These are phyloP conservation scores for Ilyonectria robusta DNA, from an alignment of 2,329 filamentous ascomycete genomes.

Conservation along the genomic window DNA sequence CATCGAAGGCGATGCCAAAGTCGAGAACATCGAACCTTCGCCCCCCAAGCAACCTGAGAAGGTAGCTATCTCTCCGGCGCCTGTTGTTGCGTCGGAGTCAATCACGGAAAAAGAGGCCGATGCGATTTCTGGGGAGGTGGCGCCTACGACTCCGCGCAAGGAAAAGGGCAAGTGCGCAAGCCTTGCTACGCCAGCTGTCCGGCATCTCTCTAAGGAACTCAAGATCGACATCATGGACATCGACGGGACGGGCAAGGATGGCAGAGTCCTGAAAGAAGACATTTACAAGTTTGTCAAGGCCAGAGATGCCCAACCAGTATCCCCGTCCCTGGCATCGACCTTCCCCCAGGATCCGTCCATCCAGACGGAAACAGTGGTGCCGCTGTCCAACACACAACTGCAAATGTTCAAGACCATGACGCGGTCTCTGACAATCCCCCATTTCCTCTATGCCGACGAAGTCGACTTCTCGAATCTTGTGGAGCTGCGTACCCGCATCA, in stretches of 20 bases:
- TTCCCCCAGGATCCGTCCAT: conserved; percentile 51
- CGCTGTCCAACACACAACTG: conserved; percentile 83
- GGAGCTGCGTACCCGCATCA: conserved; percentile 80
- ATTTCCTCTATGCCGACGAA: conserved; percentile 95
- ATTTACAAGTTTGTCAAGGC: conserved; percentile 79
- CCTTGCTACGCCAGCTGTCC: conserved; percentile 92
- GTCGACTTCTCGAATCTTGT: conserved; percentile 85
- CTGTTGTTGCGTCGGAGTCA: conserved; percentile 30
- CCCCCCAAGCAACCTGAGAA: conserved; percentile 51
- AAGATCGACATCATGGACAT: conserved; percentile 84
- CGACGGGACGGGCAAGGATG: conserved; percentile 89
- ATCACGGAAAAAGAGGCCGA: conserved; percentile 32
- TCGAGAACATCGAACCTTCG: conserved; percentile 54
- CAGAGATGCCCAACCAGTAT: conserved; percentile 57
- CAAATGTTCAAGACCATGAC: conserved; percentile 99
- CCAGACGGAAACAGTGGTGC: conserved; percentile 77
- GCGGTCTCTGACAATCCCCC: conserved; percentile 88
- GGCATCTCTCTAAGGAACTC: conserved; percentile 86
- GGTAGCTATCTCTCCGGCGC: conserved; percentile 46
- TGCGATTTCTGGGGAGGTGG: conserved; percentile 14
- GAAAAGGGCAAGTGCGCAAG: conserved; percentile 76
- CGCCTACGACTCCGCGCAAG: conserved; percentile 43
- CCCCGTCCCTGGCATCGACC: conserved; percentile 41
- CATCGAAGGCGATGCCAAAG: conserved; percentile 81
- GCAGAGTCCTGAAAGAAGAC: conserved; percentile 93